Conservation (phyloP, 768 basidiomycete species). For the Lactarius sp. region DNA sequence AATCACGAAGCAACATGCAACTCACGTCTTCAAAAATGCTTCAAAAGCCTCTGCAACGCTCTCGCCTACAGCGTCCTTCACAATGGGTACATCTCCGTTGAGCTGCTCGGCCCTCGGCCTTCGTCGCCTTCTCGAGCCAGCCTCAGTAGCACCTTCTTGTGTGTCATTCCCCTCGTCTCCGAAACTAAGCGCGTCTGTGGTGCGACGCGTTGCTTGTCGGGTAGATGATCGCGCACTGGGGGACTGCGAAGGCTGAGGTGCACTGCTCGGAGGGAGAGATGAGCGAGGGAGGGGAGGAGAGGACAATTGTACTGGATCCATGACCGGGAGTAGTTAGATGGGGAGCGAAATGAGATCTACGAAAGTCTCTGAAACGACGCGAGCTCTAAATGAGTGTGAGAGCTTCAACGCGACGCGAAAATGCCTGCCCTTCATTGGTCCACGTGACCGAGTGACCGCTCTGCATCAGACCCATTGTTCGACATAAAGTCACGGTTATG, state of each 20-base stretch:
- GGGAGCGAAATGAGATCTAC: conserved; percentile 11
- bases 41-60: conserved; percentile 91
- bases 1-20: background rate
- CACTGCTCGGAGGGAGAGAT: conserved; percentile 51
- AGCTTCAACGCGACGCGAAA: conserved; percentile 43
- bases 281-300: conserved; percentile 52
- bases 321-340: conserved; percentile 28
- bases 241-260: conserved; percentile 37
- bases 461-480: too few species aligned
- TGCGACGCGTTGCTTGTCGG: conserved; percentile 28
- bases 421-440: conserved; percentile 39
- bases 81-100: conserved; percentile 72
- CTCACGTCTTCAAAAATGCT: conserved; percentile 82
- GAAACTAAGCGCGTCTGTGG: conserved; percentile 34
- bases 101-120: conserved; percentile 38
- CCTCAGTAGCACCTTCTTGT: conserved; percentile 35
- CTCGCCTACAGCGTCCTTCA: conserved; percentile 93
- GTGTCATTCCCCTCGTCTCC: conserved; percentile 43
- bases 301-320: conserved; percentile 52
- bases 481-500: background rate
- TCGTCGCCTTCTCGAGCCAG: conserved; percentile 41
- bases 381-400: conserved; percentile 25
- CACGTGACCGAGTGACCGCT: conserved; percentile 8
- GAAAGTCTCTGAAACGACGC: conserved; percentile 14
- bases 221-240: conserved; percentile 33